These are phyloP conservation scores for Persicaria maculosa DNA, from an alignment of 148 eudicot species.

Conservation along the genomic window DNA sequence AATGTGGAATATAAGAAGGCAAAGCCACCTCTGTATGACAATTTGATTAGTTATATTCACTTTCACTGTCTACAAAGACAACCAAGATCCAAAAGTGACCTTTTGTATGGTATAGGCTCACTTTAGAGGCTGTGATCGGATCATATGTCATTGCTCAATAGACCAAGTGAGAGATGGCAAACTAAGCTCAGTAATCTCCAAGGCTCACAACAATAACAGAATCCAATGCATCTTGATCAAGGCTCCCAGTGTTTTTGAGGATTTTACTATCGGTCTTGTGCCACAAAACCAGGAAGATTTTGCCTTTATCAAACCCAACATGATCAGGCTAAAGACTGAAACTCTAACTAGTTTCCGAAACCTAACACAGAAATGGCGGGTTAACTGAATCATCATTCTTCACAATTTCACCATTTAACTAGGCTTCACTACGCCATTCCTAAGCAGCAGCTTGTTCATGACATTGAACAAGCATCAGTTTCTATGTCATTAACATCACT, in stretches of 20 bases:
- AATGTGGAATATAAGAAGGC: background rate
- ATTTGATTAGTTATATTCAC: background rate
- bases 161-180: conserved; percentile 16
- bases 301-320: background rate
- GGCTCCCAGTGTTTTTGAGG: background rate
- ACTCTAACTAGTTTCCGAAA: background rate
- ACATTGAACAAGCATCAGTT: no score
- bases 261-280: background rate
- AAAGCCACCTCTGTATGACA: background rate
- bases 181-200: background rate
- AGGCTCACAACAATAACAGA: background rate
- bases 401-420: no score
- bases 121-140: conserved; percentile 19
- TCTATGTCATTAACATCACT: no score
- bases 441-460: no score
- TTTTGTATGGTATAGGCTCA: background rate
- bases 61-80: background rate
- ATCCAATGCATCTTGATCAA: background rate
- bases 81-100: background rate
- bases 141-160: conserved; percentile 17
- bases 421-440: no score
- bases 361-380: background rate
- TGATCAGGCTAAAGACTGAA: background rate
- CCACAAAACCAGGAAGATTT: background rate
- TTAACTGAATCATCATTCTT: background rate